Evolutionary conservation across 176 grass and related monocot genomes (phyloP).

Genomic region (Calamus simplicifolius): DNA sequence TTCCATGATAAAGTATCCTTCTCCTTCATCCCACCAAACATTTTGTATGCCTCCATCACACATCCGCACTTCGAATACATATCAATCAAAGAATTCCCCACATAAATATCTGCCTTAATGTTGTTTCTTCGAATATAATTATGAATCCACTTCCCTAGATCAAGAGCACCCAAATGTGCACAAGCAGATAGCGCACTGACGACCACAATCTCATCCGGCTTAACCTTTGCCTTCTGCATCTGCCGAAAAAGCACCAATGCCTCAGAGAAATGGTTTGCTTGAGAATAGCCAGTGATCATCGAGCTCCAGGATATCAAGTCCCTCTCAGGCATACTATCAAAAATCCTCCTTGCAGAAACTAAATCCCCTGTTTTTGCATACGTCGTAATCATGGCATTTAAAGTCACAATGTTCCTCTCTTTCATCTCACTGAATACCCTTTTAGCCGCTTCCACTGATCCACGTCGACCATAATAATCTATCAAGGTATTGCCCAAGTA

Average conservation of each 20-base stretch:
- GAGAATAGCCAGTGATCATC: constrained; percentile 46
- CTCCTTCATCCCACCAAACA: constrained; percentile 37
- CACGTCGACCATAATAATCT: constrained; percentile 35
- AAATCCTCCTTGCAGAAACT: constrained; percentile 39
- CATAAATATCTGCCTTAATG: constrained; percentile 29
- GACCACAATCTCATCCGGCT: constrained; percentile 39
- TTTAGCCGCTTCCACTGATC: constrained; percentile 30
- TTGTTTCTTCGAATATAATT: constrained; percentile 32
- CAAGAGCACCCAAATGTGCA: constrained; percentile 28
- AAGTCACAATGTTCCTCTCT: constrained; percentile 25
- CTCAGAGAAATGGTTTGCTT: constrained; percentile 35
- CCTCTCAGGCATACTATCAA: constrained; percentile 28
- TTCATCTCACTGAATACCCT: constrained; percentile 37
- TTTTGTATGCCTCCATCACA: constrained; percentile 17
- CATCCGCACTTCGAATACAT: constrained; percentile 42
- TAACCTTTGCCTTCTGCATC: constrained; percentile 47
- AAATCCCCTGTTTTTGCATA: constrained; percentile 38
- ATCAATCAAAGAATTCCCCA: constrained; percentile 37
- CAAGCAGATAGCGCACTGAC: constrained; percentile 38
- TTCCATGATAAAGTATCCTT: constrained; percentile 48
- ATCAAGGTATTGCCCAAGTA: constrained; percentile 56
- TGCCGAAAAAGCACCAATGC: constrained; percentile 38
- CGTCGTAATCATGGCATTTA: constrained; percentile 39
- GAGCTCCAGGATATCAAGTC: constrained; percentile 60
- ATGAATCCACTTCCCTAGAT: constrained; percentile 46